Percentiles rank a stretch among this genome's conserved stretches.
Conservation (phyloP, 2,329 filamentous ascomycete species). For the Fusarium pseudograminearum region DNA sequence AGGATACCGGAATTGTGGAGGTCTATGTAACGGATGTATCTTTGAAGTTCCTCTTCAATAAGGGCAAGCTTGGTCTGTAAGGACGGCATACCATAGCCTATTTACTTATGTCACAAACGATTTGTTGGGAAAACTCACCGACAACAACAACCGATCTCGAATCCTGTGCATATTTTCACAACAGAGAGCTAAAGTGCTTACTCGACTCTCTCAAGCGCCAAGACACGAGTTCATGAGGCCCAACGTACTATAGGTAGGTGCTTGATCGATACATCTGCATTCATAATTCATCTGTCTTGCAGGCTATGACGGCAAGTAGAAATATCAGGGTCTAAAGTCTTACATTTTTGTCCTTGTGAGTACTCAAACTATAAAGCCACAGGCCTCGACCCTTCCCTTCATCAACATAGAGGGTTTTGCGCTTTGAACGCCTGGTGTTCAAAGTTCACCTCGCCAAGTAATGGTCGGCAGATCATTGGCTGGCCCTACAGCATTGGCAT, state of each 20-base stretch:
- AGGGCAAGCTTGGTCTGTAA: neutral
- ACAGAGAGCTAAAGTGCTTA: too few relatives aligned
- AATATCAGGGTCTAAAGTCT: neutral
- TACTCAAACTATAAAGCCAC: neutral
- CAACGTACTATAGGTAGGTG: neutral
- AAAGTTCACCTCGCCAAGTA: slow-evolving; percentile 11
- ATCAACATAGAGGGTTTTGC: neutral
- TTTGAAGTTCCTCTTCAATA: neutral
- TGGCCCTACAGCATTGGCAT: slow-evolving; percentile 40
- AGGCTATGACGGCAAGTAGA: neutral
- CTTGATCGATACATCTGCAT: neutral
- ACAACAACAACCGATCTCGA: neutral
- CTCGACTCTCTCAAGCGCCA: slow-evolving; percentile 8
- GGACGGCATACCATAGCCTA: neutral
- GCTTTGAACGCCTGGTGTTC: slow-evolving; percentile 9
- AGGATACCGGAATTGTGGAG: slow-evolving; percentile 40
- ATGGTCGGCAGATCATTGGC: slow-evolving; percentile 25
- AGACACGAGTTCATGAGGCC: slow-evolving; percentile 15
- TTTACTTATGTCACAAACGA: neutral
- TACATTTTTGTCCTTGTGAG: neutral
- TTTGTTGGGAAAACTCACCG: neutral
- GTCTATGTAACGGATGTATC: slow-evolving; percentile 17
- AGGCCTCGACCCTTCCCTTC: neutral
- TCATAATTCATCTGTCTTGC: neutral
- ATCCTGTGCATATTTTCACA: neutral